Base-by-base conservation (phyloP, 805 yeast genomes). In the Pichia manshurica region DNA sequence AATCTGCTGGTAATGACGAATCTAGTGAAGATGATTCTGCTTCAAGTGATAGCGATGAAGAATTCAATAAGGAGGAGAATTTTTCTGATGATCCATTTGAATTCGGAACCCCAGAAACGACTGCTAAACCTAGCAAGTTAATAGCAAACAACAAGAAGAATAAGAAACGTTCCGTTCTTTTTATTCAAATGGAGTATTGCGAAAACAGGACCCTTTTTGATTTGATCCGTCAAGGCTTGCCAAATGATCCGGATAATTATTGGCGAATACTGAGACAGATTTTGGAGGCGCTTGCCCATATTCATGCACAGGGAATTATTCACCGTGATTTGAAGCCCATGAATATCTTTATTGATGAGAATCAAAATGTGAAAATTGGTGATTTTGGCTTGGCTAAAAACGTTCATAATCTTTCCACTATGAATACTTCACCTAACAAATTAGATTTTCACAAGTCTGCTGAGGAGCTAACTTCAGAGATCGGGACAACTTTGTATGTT, bases 171-270 rank as follows among this genome's bases (percentile, higher is more conserved):
- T 84, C 90, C 45, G 88, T 95, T 0, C 66, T 93, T 28, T 93
- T 87, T 62, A 93, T 93, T 55, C 99, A 93, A 61, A 93, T 93
- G 99, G 99, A 93, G 64, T 93, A 93, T 58, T 93, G 99, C 67
- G 99, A 93, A 59, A 93, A 91, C 60, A 87, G 87, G 49, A 91
- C 99, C 0, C 67, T 93, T 25, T 76, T 77, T 44, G 96, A 93
- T 66, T 69, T 93, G 51, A 91, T 93, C 41, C 77, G 79, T 36
- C 87, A 83, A 48, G 89, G 88, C 0, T 70, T 93, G 12, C 85
- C 82, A 4, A 69, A 69, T 9, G 79, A 85, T 42, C 70, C 87
- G 0, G 84, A 79, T 49, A 95, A 87, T 56, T 91, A 90, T 60
- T 93, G 97, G 96, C 72, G 96, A 50, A 70, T 91, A 4, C 76